Evolutionary conservation across 2,329 filamentous ascomycete genomes (phyloP), one percentile per base, ranked within the genome.

Genomic region (Pyrenophora teres): DNA sequence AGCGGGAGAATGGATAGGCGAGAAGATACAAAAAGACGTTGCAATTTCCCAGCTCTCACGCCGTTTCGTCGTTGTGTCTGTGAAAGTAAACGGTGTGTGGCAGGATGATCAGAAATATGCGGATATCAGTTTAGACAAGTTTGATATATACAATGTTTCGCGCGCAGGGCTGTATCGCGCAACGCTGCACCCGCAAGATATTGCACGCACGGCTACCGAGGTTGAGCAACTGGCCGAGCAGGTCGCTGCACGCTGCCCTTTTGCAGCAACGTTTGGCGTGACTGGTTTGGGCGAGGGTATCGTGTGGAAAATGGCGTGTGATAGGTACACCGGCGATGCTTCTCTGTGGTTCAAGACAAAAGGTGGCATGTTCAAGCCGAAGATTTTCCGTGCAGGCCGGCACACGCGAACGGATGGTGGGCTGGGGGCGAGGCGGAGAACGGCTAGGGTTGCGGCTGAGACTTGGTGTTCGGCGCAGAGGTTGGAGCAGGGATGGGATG

Each of bases 1-100:
- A n/a, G 66, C 66, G 0, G 68, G 68, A 7, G 66, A 71, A 45
- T 71, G 66, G 66, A 64, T 71, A 12, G 65, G 67, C 21, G 27
- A 56, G 9, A 63, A 57, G 10, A 63, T 69, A 10, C 67, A 69
- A 52, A 68, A 46, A 35, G 44, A 46, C 12, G 44, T 46, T 12
- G 67, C 64, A 5, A 52, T 69, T 1, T 50, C 59, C 1, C 50
- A 56, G 4, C 57, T 70, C 6, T 63, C 63, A 0, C 63, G 59
- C 5, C 65, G 64, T 25, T 55, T 70, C 31, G 66, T 65, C 49
- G 63, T 71, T 32, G 55, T 69, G 13, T 70, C 64, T 0, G 33
- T 60, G 25, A 63, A 62, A 15, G 61, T 68, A 32, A 67, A 69
- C 39, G 57, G 54, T 6, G 12, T 46, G 15, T 72, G 64, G 63